A percentile compares a stretch with the other conserved stretches of the same genome.
These are phyloP conservation scores for Boletellus sp. DNA, from an alignment of 768 basidiomycete species.

Conservation along the genomic window DNA sequence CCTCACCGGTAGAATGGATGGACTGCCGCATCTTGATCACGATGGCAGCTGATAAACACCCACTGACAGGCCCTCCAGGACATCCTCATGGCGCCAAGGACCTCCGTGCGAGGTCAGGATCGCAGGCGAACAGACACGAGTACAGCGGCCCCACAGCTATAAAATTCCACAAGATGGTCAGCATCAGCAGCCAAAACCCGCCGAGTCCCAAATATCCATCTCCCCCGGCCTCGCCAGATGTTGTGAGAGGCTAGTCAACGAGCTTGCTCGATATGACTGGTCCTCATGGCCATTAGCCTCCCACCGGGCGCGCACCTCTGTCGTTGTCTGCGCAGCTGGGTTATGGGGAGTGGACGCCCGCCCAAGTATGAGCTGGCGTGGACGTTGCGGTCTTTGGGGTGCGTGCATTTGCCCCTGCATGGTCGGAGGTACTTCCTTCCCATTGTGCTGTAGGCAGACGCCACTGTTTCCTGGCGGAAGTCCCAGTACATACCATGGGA, in stretches of 20 bases:
- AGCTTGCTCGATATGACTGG: neutral
- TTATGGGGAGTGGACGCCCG: conserved; percentile 10
- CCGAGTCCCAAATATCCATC: conserved; percentile 2
- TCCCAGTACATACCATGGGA: conserved; percentile 52
- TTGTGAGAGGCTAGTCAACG: neutral
- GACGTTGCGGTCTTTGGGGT: conserved; percentile 18
- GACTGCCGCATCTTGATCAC: conserved; percentile 25
- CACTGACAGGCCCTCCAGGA: conserved; percentile 11
- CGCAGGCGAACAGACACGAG: conserved; percentile 14
- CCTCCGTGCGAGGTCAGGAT: conserved; percentile 7
- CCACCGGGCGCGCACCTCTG: conserved; percentile 16
- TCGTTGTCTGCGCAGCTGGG: conserved; percentile 12
- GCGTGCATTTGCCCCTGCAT: conserved; percentile 28
- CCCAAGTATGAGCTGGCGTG: neutral
- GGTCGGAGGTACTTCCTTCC: conserved; percentile 36
- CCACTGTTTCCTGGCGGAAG: conserved; percentile 29
- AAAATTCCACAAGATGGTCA: conserved; percentile 19
- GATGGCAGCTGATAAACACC: conserved; percentile 24
- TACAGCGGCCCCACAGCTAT: conserved; percentile 19
- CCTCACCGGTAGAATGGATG: conserved; percentile 19
- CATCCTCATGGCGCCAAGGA: conserved; percentile 23
- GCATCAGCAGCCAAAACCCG: conserved; percentile 12
- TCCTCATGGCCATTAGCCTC: neutral
- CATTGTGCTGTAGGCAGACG: conserved; percentile 34
- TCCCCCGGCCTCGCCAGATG: conserved; percentile 1